Evolutionary conservation across 2,329 filamentous ascomycete species (phyloP).

Genomic region (Fusarium neocosmosporiellum): DNA sequence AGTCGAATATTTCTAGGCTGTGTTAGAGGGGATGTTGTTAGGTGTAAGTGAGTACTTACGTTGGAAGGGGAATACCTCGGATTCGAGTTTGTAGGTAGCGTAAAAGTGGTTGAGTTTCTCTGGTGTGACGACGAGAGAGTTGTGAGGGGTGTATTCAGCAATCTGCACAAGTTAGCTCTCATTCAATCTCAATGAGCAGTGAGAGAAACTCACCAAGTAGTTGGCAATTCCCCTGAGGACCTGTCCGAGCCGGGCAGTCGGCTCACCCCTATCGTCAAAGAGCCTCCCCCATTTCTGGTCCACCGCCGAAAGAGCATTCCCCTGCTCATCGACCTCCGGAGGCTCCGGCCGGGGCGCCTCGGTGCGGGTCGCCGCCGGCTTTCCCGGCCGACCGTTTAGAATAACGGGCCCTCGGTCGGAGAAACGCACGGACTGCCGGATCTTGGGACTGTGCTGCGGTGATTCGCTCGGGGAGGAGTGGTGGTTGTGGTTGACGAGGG

Average conservation of each 20-base stretch:
- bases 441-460: conserved; percentile 22
- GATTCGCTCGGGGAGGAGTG: conserved; percentile 5
- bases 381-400: conserved; percentile 36
- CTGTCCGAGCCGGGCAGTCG: conserved; percentile 75
- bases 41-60: conserved; percentile 55
- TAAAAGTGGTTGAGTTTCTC: conserved; percentile 82
- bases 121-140: conserved; percentile 75
- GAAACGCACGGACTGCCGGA: conserved; percentile 47
- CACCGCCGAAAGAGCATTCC: conserved; percentile 53
- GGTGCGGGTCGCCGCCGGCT: conserved; percentile 12
- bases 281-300: conserved; percentile 82
- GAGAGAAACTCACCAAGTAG: conserved; percentile 71
- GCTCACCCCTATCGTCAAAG: conserved; percentile 74
- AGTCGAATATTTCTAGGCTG: conserved; percentile 63
- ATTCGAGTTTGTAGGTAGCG: conserved; percentile 69
- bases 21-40: conserved; percentile 2
- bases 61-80: conserved; percentile 76
- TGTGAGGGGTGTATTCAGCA: conserved; percentile 45
- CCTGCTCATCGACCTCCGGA: conserved; percentile 4
- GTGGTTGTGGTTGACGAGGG: neutral
- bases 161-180: conserved; percentile 41
- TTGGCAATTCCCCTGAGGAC: conserved; percentile 79
- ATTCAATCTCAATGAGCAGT: no score
- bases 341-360: conserved; percentile 9
- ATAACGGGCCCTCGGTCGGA: conserved; percentile 44